Base-by-base conservation (phyloP, 805 yeast species). In the Metschnikowia proteae region DNA sequence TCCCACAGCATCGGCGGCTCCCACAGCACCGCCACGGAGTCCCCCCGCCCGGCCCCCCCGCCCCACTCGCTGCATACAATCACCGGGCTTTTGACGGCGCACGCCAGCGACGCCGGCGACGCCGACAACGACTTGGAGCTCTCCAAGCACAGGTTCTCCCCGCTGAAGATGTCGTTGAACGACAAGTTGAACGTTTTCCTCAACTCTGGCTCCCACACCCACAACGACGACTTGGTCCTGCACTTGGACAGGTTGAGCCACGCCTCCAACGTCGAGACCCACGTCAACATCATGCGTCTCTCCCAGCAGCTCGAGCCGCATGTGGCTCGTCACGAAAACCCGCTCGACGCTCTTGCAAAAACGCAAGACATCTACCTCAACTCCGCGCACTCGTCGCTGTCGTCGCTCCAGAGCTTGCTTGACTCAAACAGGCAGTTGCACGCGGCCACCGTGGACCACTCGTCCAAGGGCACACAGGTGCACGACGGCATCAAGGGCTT, bases 161-260 rank as follows among this genome's bases (percentile, higher is more conserved):
- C 7, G 9, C 38, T 11, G 22, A 60, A 65, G 64, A 43, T 71
- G 37, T 60, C 74, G 2, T 60, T 78, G 35, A 73, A 73, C 51
- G 75, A 78, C 51, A 76, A 73, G 56, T 62, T 78, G 47, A 76
- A 74, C 47, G 64, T 76, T 2, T 74, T 70, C 38, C 61, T 78
- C 11, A 63, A 63, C 29, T 25, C 44, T n/a, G 47, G 55, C 27
- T 32, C 55, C 13, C 51, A 48, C 25, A 23, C 47, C 6, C 44
- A 58, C 41, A 50, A 59, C 31, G 59, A 55, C 38, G 73, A 66
- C 31, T 56, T 73, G 50, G 75, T 70, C 52, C 56, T 58, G 27
- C 77, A 73, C 53, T 62, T 73, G 52, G 60, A 60, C 32, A 58
- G 60, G 40, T 61, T 73, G 41, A 51, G 61, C 10, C 52, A 55